phyloP scores from a whole-genome alignment of 2,329 filamentous ascomycete genomes.

The Diaporthe sp. region DNA sequence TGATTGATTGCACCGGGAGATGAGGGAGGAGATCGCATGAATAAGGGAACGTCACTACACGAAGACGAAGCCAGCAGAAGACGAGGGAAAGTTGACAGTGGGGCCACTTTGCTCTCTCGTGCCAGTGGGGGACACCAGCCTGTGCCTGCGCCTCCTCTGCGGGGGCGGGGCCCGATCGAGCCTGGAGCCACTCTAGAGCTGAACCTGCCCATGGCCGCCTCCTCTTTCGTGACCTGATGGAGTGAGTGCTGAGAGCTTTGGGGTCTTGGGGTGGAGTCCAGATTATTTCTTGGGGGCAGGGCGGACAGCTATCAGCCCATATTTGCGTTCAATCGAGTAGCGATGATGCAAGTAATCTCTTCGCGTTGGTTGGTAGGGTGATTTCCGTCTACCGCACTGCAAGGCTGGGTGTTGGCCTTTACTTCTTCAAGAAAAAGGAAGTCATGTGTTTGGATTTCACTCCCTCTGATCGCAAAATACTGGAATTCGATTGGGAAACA shows the following conservation, averaged over 20 bases:
- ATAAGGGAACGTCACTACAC: conserved; percentile 12
- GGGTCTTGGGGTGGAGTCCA: not conserved
- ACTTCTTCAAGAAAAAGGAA: not conserved
- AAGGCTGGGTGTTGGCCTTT: not conserved
- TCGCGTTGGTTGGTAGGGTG: conserved; percentile 4
- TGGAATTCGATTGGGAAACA: not conserved
- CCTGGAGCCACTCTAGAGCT: conserved; percentile 30
- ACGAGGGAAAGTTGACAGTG: not conserved
- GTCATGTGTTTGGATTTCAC: not conserved
- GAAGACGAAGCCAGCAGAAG: not conserved
- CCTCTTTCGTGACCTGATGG: conserved; percentile 1
- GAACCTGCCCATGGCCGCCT: conserved; percentile 27
- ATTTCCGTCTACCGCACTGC: not conserved
- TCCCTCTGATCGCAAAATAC: not conserved
- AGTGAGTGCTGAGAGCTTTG: not conserved
- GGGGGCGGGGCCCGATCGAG: conserved; percentile 15
- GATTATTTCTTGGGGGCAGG: not conserved
- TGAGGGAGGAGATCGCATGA: conserved; percentile 22
- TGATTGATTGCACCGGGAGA: conserved; percentile 18
- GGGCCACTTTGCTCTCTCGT: not conserved
- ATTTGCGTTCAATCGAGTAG: not conserved
- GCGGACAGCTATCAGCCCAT: not conserved
- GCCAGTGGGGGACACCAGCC: not conserved
- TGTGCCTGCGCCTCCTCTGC: not conserved
- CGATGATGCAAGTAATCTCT: conserved; percentile 25